phyloP scores from a whole-genome alignment of 305 asterid genomes.

The Nicotiana rustica region DNA sequence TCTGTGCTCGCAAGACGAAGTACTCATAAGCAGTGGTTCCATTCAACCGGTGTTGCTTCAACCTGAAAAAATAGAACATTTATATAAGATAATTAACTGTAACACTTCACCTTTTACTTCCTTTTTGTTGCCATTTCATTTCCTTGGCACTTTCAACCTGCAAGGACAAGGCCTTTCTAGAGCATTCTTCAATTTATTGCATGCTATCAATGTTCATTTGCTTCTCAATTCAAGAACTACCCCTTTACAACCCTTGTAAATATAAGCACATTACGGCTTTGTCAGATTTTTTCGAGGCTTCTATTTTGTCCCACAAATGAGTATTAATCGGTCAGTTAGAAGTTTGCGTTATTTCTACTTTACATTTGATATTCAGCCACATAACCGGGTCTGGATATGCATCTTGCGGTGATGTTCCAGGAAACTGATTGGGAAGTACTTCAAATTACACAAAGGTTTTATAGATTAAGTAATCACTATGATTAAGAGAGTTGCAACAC shows the following conservation, averaged over 20 bases:
- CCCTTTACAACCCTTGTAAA: too few species aligned
- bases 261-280: too few species aligned
- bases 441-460: not conserved
- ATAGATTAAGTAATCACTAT: too few species aligned
- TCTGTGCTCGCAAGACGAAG: constrained; percentile 84
- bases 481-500: not conserved
- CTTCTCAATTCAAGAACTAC: too few species aligned
- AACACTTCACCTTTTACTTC: too few species aligned
- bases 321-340: not conserved
- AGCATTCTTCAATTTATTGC: too few species aligned
- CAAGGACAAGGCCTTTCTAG: too few species aligned
- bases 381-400: not conserved
- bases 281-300: too few species aligned
- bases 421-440: not conserved
- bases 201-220: too few species aligned
- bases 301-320: not conserved
- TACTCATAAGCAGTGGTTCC: constrained; percentile 70
- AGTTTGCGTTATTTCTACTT: not conserved
- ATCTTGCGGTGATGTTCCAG: not conserved
- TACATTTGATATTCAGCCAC: not conserved
- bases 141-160: too few species aligned
- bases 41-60: constrained; percentile 49
- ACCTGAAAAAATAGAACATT: constrained; percentile 55
- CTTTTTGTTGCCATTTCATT: too few species aligned
- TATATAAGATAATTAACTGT: not conserved